Conservation (phyloP, 164 flowering plant species). For the Vitis riparia region DNA sequence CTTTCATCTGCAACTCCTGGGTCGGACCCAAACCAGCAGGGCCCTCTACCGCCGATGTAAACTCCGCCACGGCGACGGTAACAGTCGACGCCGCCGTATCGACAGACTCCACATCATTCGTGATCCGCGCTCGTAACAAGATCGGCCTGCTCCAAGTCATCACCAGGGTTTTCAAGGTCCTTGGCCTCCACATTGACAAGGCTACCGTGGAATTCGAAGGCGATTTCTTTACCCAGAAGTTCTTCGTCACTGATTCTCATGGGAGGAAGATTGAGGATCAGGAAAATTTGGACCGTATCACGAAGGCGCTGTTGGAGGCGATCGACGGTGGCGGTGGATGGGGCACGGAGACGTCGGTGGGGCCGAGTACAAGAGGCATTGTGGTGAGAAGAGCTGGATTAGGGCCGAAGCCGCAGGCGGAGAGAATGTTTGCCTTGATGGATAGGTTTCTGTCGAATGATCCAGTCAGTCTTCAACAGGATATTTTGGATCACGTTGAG, state of each 20-base stretch:
- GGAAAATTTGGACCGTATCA: constrained; percentile 37
- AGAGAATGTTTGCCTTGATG: constrained; percentile 56
- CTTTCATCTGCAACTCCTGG: constrained; percentile 3
- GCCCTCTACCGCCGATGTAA: neutral
- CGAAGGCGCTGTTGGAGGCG: constrained; percentile 49
- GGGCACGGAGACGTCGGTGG: neutral
- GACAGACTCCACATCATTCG: constrained; percentile 36
- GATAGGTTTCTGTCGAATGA: constrained; percentile 53
- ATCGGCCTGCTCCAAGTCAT: constrained; percentile 55
- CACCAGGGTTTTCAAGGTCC: constrained; percentile 48
- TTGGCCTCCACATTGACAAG: constrained; percentile 43
- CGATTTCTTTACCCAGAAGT: constrained; percentile 41
- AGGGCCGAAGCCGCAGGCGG: constrained; percentile 36
- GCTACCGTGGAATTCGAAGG: constrained; percentile 46
- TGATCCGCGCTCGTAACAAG: constrained; percentile 38
- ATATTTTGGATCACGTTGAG: constrained; percentile 58
- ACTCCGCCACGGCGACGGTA: constrained; percentile 8
- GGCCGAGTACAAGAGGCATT: constrained; percentile 25
- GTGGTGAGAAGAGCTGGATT: constrained; percentile 40
- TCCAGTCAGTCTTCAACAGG: constrained; percentile 52
- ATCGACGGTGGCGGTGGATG: constrained; percentile 19
- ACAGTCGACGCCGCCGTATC: constrained; percentile 21
- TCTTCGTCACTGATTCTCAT: constrained; percentile 44
- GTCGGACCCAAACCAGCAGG: neutral
- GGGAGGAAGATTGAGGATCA: constrained; percentile 43